Percentiles rank a stretch among this genome's conserved stretches.
Evolutionary conservation across 805 yeast genomes (phyloP).

Genomic region (Lachancea fermentati): DNA sequence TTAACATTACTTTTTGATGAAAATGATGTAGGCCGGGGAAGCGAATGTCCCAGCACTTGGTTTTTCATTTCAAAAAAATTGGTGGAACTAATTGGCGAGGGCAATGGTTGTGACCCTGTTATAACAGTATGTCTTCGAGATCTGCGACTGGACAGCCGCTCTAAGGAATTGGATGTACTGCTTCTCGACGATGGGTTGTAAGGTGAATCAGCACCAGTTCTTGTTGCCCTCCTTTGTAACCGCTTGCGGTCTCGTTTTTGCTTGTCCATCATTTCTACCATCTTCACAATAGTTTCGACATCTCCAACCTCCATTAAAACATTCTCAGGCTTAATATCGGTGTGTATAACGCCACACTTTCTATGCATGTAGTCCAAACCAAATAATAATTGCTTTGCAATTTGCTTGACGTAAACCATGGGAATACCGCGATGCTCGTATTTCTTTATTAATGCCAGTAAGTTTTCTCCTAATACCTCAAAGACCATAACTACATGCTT

Average conservation of each 20-base stretch:
- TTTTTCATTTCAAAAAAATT: slow-evolving; percentile 32
- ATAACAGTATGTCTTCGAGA: slow-evolving; percentile 70
- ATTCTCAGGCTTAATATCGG: slow-evolving; percentile 75
- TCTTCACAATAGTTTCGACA: slow-evolving; percentile 66
- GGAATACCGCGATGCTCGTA: slow-evolving; percentile 80
- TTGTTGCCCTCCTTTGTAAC: slow-evolving; percentile 37
- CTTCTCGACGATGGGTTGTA: slow-evolving; percentile 1
- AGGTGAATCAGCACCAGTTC: slow-evolving; percentile 11
- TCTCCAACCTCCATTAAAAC: slow-evolving; percentile 77
- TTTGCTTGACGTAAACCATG: slow-evolving; percentile 65
- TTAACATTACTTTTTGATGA: slow-evolving; percentile 13
- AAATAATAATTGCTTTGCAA: slow-evolving; percentile 68
- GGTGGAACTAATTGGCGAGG: slow-evolving; percentile 71
- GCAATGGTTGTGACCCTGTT: slow-evolving; percentile 89
- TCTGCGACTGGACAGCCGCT: slow-evolving; percentile 32
- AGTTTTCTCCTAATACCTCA: slow-evolving; percentile 92
- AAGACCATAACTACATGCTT: slow-evolving; percentile 94
- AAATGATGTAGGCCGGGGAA: slow-evolving; percentile 13
- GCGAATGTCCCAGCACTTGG: slow-evolving; percentile 20
- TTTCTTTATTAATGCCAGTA: slow-evolving; percentile 75
- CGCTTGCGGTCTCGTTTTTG: slow-evolving; percentile 41
- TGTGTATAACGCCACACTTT: slow-evolving; percentile 66
- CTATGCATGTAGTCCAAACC: slow-evolving; percentile 62
- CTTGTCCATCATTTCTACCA: slow-evolving; percentile 56
- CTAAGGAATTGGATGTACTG: slow-evolving; percentile 7